Percentiles rank a stretch among this genome's conserved stretches.
These are phyloP conservation scores for Phytopythium mirpurense DNA, from an alignment of 352 stramenopile genomes.

Conservation along the genomic window DNA sequence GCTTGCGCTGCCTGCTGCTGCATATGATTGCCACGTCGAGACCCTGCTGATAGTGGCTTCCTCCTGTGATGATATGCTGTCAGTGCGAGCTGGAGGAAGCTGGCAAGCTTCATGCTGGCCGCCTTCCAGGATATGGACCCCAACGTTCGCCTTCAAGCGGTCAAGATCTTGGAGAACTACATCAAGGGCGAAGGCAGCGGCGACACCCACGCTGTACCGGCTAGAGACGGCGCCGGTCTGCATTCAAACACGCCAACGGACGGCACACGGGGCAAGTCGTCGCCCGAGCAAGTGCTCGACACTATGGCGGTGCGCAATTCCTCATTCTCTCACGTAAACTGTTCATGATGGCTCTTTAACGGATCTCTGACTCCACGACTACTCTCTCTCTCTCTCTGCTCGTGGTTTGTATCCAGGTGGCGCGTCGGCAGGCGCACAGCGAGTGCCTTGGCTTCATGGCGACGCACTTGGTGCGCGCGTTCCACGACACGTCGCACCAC, in stretches of 20 bases:
- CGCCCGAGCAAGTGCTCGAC: not conserved
- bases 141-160: constrained; percentile 79
- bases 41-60: no score
- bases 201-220: not conserved
- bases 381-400: no score
- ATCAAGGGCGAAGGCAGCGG: constrained; percentile 60
- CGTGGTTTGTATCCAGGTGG: not conserved
- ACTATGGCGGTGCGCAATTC: not conserved
- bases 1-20: no score
- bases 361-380: not conserved
- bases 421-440: constrained; percentile 21
- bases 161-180: constrained; percentile 88
- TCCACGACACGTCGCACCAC: constrained; percentile 83
- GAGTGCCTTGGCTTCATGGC: constrained; percentile 75
- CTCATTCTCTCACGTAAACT: no score
- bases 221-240: not conserved
- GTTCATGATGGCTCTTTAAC: no score
- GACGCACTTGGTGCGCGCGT: constrained; percentile 73
- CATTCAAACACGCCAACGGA: not conserved
- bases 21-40: no score
- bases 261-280: not conserved
- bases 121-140: constrained; percentile 83
- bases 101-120: constrained; percentile 74
- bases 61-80: not conserved
- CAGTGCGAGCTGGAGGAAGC: constrained; percentile 50